A percentile compares a stretch with the other conserved stretches of the same genome.
phyloP scores from a whole-genome alignment of 257 asterid genomes.

The Ocimum tenuiflorum region DNA sequence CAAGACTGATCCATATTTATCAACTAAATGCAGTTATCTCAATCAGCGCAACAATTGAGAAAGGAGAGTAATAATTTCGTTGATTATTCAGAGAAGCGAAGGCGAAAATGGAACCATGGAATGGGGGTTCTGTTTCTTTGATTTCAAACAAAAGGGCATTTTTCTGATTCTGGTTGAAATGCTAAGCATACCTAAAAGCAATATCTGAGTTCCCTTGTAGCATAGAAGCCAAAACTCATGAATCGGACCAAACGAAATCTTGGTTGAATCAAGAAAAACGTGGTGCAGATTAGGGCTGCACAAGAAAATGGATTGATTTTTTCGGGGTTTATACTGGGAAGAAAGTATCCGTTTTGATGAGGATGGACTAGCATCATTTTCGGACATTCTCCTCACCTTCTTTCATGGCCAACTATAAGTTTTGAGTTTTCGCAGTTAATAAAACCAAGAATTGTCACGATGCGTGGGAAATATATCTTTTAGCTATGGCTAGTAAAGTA shows the following conservation, averaged over 20 bases:
- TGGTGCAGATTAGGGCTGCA: constrained; percentile 11
- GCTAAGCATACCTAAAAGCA: constrained; percentile 21
- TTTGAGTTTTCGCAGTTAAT: too few species aligned
- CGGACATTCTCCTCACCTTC: constrained; percentile 23
- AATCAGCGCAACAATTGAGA: too few species aligned
- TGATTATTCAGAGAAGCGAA: background rate
- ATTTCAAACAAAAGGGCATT: background rate
- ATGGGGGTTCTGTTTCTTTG: background rate
- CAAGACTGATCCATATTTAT: too few species aligned
- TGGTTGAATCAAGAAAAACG: constrained; percentile 15
- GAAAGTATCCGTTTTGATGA: constrained; percentile 4
- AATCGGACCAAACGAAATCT: constrained; percentile 20
- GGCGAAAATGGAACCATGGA: background rate
- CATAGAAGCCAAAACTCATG: constrained; percentile 9
- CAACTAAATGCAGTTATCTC: too few species aligned
- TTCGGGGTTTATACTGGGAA: constrained; percentile 36
- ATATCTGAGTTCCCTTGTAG: background rate
- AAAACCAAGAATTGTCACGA: too few species aligned
- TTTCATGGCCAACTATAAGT: too few species aligned
- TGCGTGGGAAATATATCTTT: too few species aligned
- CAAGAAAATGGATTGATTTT: constrained; percentile 17
- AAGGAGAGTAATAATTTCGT: background rate
- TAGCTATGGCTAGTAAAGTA: too few species aligned
- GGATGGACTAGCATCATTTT: constrained; percentile 38
- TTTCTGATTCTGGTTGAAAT: background rate